These are phyloP conservation scores for Populus tomentosa DNA, from an alignment of 441 rosid genomes.

Conservation along the genomic window DNA sequence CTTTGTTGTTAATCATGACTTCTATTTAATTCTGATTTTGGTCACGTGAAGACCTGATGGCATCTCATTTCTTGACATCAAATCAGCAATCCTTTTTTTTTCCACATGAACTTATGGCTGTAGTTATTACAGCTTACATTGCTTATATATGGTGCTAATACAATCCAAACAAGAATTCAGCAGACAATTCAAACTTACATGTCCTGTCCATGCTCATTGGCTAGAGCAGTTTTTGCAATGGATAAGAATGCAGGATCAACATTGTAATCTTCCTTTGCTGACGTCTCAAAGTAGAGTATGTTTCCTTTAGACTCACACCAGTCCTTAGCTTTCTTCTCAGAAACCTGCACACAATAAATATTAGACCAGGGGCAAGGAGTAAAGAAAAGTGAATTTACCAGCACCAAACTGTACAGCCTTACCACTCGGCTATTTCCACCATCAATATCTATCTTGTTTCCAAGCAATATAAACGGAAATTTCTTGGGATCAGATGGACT, in stretches of 20 bases:
- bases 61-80: not conserved
- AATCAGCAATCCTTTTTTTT: not conserved
- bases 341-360: conserved; percentile 44
- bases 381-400: conserved; percentile 2
- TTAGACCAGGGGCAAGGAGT: conserved; percentile 13
- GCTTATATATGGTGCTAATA: not conserved
- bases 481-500: conserved; percentile 66
- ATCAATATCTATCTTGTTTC: conserved; percentile 96
- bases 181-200: conserved; percentile 48
- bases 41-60: not conserved
- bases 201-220: conserved; percentile 80
- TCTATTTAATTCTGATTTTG: not conserved
- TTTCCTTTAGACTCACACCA: conserved; percentile 90
- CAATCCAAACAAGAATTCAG: not conserved
- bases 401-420: conserved; percentile 21
- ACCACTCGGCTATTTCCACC: conserved; percentile 99
- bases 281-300: conserved; percentile 88
- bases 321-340: conserved; percentile 92
- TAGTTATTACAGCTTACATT: not conserved
- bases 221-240: conserved; percentile 80
- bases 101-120: not conserved
- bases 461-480: conserved; percentile 85
- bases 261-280: conserved; percentile 93
- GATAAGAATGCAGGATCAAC: conserved; percentile 78
- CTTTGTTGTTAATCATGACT: not conserved